A percentile compares a stretch with the other conserved stretches of the same genome.
phyloP scores from a whole-genome alignment of 192 early-diverging fungal genomes.

The Coemansia javaensis region DNA sequence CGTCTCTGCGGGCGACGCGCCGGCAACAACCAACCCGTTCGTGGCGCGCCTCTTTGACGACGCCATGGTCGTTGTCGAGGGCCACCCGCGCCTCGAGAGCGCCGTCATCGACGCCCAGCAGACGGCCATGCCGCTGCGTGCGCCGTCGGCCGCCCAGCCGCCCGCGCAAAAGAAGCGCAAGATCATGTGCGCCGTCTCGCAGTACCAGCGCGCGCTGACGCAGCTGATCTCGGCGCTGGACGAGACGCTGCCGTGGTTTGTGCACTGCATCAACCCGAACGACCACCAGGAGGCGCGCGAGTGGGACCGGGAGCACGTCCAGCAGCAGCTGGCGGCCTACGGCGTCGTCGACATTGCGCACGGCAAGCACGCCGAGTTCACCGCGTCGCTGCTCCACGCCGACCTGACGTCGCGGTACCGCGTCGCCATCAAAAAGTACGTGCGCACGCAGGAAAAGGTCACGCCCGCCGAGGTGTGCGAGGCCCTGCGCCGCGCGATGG shows the following conservation, averaged over 20 bases:
- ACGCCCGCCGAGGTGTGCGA: constrained; percentile 42
- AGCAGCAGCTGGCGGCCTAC: constrained; percentile 66
- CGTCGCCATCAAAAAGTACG: constrained; percentile 51
- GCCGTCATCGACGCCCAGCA: constrained; percentile 79
- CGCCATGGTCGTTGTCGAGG: constrained; percentile 65
- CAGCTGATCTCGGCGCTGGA: constrained; percentile 66
- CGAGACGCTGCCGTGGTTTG: constrained; percentile 75
- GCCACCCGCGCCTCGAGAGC: constrained; percentile 74
- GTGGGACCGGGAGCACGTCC: constrained; percentile 65
- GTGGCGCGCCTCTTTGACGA: constrained; percentile 72
- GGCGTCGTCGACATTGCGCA: constrained; percentile 66
- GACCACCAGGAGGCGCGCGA: constrained; percentile 51
- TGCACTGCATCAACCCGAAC: constrained; percentile 73
- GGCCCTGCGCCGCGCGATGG: constrained; percentile 55
- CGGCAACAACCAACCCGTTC: constrained; percentile 66
- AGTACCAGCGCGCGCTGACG: constrained; percentile 64
- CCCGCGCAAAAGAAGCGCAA: constrained; percentile 45
- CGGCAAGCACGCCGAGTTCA: constrained; percentile 66
- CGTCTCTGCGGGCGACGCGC: constrained; percentile 28
- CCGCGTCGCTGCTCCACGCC: constrained; percentile 64
- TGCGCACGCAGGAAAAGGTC: constrained; percentile 49
- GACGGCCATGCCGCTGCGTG: constrained; percentile 60
- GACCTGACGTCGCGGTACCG: constrained; percentile 78
- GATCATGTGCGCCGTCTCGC: constrained; percentile 57
- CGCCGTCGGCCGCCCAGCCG: constrained; percentile 48